Base-by-base conservation (phyloP, 192 early-diverging fungal species). In the Rhizophagus sp. region DNA sequence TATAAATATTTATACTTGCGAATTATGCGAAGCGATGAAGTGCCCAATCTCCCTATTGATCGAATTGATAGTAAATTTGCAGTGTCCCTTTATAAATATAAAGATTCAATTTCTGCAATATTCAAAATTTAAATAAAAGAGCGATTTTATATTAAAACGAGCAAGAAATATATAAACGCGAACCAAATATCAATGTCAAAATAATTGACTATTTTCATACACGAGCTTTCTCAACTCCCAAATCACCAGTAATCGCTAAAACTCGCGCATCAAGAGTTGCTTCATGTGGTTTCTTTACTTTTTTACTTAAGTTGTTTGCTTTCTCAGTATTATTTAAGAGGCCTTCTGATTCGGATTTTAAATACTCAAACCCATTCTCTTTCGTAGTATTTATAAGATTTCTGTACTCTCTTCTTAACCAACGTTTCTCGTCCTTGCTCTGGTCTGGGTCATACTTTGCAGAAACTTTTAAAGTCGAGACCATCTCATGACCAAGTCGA, bases 181-280 rank as follows among this genome's bases (percentile, higher is more conserved):
- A n/a, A n/a, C n/a, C n/a, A n/a, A n/a, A n/a, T 95, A 44, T 92
- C 90, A 15, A 92, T 80, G 80, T 96, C 92, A 79, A 98, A 95
- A 2, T 87, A 85, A 17, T 91, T 88, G 69, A 94, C 93, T 41
- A 96, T 85, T 10, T 91, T 89, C 83, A 97, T 87, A 71, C 92
- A 68, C 92, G 89, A 7, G 93, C 93, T 63, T 92, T 95, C 84
- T 95, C 90, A 12, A 90, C 90, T 61, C 89, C 89, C 34, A 96
- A 79, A 73, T 95, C 92, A 1, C 95, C 90, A 0, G 94, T 89
- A 13, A 91, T 75, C 11, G 96, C 88, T 24, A 99, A 86, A 3
- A 97, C 81, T 9, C 89, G 88, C n/a, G 95, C 91, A 89, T 99
- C 96, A 39, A 99, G 85, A 0, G 93, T 90, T 13, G 96, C 96